These are phyloP conservation scores for Turritis glabra DNA, from an alignment of 345 rosid genomes.

Conservation along the genomic window DNA sequence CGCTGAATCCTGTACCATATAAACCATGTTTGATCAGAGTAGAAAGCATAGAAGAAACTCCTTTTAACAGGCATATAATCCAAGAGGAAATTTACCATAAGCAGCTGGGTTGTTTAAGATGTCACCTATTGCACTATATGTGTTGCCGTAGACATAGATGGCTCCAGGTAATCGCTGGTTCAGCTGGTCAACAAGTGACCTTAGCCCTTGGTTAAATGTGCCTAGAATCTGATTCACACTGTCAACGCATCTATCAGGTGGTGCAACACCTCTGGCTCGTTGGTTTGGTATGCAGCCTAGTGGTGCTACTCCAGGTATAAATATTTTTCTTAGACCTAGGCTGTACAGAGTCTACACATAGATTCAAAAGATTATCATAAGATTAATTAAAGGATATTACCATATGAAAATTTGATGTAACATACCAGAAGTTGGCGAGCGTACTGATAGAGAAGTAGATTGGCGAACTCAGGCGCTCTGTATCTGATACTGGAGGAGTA, in stretches of 20 bases:
- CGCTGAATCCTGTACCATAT: constrained; percentile 60
- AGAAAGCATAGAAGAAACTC: background rate
- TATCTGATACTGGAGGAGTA: constrained; percentile 61
- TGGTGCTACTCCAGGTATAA: constrained; percentile 64
- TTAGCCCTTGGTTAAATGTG: constrained; percentile 69
- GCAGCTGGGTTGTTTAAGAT: constrained; percentile 59
- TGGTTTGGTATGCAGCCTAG: constrained; percentile 90
- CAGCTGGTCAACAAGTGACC: constrained; percentile 61
- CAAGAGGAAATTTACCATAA: constrained; percentile 50
- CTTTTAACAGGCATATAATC: background rate
- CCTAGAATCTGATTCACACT: constrained; percentile 67
- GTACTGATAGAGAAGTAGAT: constrained; percentile 64
- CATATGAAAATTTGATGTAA: background rate
- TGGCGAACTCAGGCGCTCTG: constrained; percentile 56
- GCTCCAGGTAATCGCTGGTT: constrained; percentile 61
- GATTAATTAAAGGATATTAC: background rate
- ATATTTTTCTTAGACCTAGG: constrained; percentile 69
- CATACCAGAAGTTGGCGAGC: constrained; percentile 62
- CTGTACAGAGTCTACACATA: constrained; percentile 58
- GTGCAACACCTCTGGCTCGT: constrained; percentile 49
- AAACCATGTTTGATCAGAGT: constrained; percentile 4
- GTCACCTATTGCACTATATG: constrained; percentile 64
- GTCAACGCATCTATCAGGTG: constrained; percentile 65
- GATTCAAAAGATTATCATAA: constrained; percentile 1
- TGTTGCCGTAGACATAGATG: constrained; percentile 55